Base-by-base conservation (phyloP, 768 basidiomycete genomes). In the Psilocybe sp. region DNA sequence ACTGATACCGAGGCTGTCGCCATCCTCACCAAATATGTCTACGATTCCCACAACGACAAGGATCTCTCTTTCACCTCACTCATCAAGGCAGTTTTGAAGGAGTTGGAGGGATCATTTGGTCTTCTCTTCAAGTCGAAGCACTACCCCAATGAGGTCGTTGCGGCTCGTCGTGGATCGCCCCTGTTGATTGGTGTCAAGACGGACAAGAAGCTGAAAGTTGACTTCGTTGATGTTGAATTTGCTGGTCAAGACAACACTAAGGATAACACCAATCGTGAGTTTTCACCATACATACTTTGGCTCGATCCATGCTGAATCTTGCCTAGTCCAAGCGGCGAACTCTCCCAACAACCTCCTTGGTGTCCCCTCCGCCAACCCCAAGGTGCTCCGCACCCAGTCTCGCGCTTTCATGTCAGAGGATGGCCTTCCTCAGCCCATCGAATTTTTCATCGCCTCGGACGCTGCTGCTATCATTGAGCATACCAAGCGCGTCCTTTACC, bases 341-440 rank as follows among this genome's bases (percentile, higher is more conserved):
- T 76, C 83, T 3, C 69, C 87, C 1, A 73, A 78, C 39, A 64
- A 67, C 33, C 62, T 91, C 34, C 84, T 96, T 38, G 83, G 82
- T 12, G 87, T 91, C 33, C 82, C 80, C 14, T 68, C 70, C 33
- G 73, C 73, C 33, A 80, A 78, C 60, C 80, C 86, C 53, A 96
- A 94, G 70, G 84, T 97, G 49, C 79, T 90, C 57, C 89, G 94
- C 56, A 89, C 92, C 19, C 97, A 98, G 67, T 97, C 95, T 36
- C 88, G 97, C 18, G 95, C 95, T 38, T 99, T 98, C 80, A 91
- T 98, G 78, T 91, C 92, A 12, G 97, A 98, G 62, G 97, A 99
- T 70, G 97, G 97, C 42, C 85, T 95, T 62, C 95, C 96, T 35
- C 94, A 98, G 60, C 96, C 97, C 38, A 99, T 99, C 71, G 97